Percentiles rank a stretch among this genome's conserved stretches.
phyloP scores from a whole-genome alignment of 768 basidiomycete genomes.

The Hydnomerulius pinastri region DNA sequence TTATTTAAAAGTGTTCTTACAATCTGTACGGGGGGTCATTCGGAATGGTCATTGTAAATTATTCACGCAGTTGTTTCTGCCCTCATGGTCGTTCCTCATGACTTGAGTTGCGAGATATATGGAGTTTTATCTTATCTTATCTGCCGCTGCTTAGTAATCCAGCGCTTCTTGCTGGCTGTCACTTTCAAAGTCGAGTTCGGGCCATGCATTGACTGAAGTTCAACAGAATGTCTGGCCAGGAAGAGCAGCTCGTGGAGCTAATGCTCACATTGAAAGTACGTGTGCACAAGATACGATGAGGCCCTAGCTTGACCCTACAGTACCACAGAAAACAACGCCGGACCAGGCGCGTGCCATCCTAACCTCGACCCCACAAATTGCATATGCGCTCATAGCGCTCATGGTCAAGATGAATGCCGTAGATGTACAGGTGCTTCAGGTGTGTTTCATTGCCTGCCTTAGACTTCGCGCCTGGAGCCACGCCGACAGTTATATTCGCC shows the following conservation, averaged over 20 bases:
- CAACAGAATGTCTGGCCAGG: conserved; percentile 52
- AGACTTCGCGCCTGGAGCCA: neutral
- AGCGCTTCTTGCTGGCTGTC: too few species aligned
- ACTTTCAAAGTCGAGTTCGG: too few species aligned
- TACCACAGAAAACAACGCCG: conserved; percentile 68
- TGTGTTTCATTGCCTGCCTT: conserved; percentile 26
- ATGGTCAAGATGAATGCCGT: conserved; percentile 80
- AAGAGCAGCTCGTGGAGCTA: conserved; percentile 74
- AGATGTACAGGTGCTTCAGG: conserved; percentile 76
- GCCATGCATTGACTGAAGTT: too few species aligned
- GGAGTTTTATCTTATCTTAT: too few species aligned
- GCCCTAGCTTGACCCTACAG: neutral
- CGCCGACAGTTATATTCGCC: neutral
- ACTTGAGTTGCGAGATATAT: too few species aligned
- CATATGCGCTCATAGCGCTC: conserved; percentile 72
- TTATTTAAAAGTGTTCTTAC: too few species aligned
- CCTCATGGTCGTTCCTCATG: too few species aligned
- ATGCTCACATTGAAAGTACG: conserved; percentile 68
- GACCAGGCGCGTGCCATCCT: conserved; percentile 68
- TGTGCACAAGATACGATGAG: neutral
- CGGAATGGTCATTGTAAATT: too few species aligned
- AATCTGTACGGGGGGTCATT: too few species aligned
- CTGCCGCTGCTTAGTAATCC: too few species aligned
- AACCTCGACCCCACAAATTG: conserved; percentile 72
- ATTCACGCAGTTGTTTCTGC: too few species aligned